Conservation (phyloP, 208 protist genomes). For the Trypanosoma lewisi region DNA sequence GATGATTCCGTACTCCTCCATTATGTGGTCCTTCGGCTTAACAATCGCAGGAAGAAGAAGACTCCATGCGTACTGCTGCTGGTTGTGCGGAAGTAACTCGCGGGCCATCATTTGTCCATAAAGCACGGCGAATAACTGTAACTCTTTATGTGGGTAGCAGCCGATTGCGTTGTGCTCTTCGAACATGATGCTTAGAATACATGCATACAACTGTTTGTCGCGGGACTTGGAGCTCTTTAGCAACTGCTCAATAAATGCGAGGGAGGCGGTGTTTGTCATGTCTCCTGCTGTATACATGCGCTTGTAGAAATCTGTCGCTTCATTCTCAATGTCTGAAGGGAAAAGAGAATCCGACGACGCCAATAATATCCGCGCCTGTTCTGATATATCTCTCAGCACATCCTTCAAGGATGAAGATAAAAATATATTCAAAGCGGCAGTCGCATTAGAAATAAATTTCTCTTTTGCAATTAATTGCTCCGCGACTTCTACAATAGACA, state of each 20-base stretch:
- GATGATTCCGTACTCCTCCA: slow-evolving; percentile 96
- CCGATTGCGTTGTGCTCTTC: slow-evolving; percentile 71
- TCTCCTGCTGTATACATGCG: slow-evolving; percentile 71
- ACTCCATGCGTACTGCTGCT: slow-evolving; percentile 77
- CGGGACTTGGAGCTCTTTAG: slow-evolving; percentile 59
- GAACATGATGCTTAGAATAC: slow-evolving; percentile 87
- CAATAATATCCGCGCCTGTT: slow-evolving; percentile 67
- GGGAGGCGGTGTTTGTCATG: slow-evolving; percentile 34
- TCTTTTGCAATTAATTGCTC: slow-evolving; percentile 80
- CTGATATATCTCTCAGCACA: slow-evolving; percentile 65
- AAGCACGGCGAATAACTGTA: slow-evolving; percentile 76
- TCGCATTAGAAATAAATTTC: slow-evolving; percentile 81
- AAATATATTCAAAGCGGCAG: slow-evolving; percentile 72
- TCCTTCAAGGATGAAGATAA: slow-evolving; percentile 77
- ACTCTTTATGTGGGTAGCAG: slow-evolving; percentile 77
- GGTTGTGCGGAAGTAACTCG: slow-evolving; percentile 64
- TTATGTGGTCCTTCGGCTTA: slow-evolving; percentile 83
- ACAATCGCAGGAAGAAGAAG: slow-evolving; percentile 91
- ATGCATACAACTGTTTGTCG: slow-evolving; percentile 83
- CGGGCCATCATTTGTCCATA: slow-evolving; percentile 85
- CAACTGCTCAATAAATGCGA: slow-evolving; percentile 60
- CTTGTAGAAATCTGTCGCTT: slow-evolving; percentile 84
- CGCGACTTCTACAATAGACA: slow-evolving; percentile 81
- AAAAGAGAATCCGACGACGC: slow-evolving; percentile 81
- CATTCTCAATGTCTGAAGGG: slow-evolving; percentile 77